Conservation (phyloP, 1,284 basidiomycete genomes). For the Pseudomicrostroma phylloplanum region DNA sequence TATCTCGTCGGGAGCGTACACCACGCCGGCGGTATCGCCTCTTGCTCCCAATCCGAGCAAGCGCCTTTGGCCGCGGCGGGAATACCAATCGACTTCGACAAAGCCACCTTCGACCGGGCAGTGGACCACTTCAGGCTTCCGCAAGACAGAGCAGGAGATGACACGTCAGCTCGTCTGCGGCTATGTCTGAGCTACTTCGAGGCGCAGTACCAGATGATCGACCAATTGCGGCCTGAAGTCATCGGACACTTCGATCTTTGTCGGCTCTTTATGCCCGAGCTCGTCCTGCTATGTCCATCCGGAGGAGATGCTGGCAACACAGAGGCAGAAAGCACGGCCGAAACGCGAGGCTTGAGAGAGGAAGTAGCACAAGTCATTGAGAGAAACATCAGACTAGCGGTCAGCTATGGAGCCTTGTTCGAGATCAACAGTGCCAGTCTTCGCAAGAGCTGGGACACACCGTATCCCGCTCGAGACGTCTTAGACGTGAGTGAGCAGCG, state of each 20-base stretch:
- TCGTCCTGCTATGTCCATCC: constrained; percentile 58
- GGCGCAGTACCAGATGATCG: constrained; percentile 34
- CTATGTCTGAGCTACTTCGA: constrained; percentile 38
- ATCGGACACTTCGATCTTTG: constrained; percentile 78
- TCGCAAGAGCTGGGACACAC: constrained; percentile 77
- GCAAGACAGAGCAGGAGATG: constrained; percentile 8
- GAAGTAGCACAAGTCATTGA: constrained; percentile 60
- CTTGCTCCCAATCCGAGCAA: too few species aligned
- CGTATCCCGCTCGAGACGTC: constrained; percentile 76
- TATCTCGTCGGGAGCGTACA: constrained; percentile 92
- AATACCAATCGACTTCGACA: constrained; percentile 89
- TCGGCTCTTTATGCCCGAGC: constrained; percentile 33
- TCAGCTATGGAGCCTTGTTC: constrained; percentile 81
- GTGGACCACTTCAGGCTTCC: constrained; percentile 54
- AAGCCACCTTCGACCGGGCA: constrained; percentile 62
- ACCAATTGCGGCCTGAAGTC: constrained; percentile 71
- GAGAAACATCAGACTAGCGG: constrained; percentile 70
- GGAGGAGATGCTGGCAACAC: not conserved
- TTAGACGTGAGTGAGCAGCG: constrained; percentile 44
- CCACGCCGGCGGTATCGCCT: constrained; percentile 56
- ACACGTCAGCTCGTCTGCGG: constrained; percentile 12
- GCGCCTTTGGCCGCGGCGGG: constrained; percentile 51
- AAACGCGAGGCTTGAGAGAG: not conserved
- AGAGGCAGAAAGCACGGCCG: not conserved
- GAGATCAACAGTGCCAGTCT: constrained; percentile 90